phyloP scores from a whole-genome alignment of 495 filamentous ascomycete species.

The Staphylotrichum longicolle region DNA sequence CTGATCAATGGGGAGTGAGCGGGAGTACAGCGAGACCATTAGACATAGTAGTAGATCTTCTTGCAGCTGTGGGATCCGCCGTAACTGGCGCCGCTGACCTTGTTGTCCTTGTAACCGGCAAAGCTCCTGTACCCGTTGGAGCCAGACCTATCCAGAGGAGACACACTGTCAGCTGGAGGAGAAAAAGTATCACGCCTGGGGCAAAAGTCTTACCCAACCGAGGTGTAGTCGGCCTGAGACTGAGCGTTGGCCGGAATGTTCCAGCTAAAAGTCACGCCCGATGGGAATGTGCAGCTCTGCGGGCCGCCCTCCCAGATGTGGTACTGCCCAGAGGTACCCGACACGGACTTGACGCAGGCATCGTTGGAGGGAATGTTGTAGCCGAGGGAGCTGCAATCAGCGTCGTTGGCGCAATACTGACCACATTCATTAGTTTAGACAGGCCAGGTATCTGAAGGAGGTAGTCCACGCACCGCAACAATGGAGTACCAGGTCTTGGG shows the following conservation, averaged over 20 bases:
- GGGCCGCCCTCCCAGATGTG: background rate
- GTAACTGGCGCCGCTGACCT: background rate
- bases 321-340: background rate
- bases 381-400: background rate
- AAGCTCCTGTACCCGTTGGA: conserved; percentile 1
- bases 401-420: conserved; percentile 6
- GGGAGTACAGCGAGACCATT: background rate
- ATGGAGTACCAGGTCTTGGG: background rate
- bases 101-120: background rate
- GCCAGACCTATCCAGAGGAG: background rate
- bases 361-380: background rate
- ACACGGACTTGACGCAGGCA: background rate
- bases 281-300: background rate
- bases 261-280: background rate
- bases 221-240: background rate
- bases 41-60: conserved; percentile 12
- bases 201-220: background rate
- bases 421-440: too few species aligned
- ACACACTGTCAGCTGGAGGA: background rate
- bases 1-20: too few species aligned
- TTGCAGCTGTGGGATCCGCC: background rate
- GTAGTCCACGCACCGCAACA: background rate
- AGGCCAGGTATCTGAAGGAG: too few species aligned
- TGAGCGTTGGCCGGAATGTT: background rate
- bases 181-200: too few species aligned